Evolutionary conservation across 495 filamentous ascomycete genomes (phyloP).

Genomic region (Penicillium herquei): DNA sequence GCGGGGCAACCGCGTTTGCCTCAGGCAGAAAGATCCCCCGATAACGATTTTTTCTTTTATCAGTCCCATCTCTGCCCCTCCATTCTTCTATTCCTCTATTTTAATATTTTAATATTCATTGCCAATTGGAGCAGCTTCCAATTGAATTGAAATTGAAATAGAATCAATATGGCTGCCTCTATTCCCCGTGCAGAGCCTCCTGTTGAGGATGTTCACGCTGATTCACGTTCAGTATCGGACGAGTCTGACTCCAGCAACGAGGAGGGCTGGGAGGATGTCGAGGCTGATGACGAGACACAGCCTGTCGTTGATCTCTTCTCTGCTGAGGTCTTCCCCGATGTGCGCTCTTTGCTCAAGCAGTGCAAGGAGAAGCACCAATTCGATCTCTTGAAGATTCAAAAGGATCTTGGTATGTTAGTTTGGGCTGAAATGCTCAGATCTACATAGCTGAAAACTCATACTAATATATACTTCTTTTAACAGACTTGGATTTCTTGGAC

Average conservation of each 20-base stretch:
- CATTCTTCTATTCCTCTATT: conserved; percentile 8
- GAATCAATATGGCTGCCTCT: conserved; percentile 29
- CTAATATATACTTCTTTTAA: neutral
- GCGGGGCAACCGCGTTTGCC: conserved; percentile 37
- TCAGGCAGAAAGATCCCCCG: conserved; percentile 18
- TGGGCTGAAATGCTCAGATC: neutral
- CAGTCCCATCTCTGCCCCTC: conserved; percentile 26
- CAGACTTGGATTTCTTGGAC: conserved; percentile 77
- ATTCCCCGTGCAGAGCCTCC: conserved; percentile 16
- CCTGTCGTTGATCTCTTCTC: conserved; percentile 70
- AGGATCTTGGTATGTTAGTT: conserved; percentile 58
- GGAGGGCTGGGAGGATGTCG: conserved; percentile 80
- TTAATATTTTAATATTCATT: neutral
- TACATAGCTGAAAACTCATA: neutral
- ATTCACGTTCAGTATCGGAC: conserved; percentile 38
- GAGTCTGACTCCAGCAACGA: conserved; percentile 56
- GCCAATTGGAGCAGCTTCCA: neutral
- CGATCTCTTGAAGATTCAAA: conserved; percentile 66
- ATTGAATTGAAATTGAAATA: conserved; percentile 1
- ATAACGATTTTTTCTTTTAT: conserved; percentile 32
- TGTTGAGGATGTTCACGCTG: conserved; percentile 25
- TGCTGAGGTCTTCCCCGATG: conserved; percentile 63
- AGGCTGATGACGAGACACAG: conserved; percentile 63
- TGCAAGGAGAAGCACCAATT: conserved; percentile 70
- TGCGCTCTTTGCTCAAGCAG: conserved; percentile 65